phyloP scores from a whole-genome alignment of 192 early-diverging fungal species.

The Entrophospora sp. region DNA sequence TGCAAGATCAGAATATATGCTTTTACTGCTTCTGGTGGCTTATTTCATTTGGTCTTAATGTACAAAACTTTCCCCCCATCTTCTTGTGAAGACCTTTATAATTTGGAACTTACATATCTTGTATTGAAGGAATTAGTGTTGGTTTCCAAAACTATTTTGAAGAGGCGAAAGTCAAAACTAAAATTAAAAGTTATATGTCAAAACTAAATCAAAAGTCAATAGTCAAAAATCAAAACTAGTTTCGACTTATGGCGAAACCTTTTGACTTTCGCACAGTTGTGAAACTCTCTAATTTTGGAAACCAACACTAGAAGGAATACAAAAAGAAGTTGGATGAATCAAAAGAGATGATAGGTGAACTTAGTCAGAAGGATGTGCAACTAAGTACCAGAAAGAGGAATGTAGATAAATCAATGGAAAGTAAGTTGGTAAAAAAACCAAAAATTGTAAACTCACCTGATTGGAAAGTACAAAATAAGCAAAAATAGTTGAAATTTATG shows the following conservation, averaged over 20 bases:
- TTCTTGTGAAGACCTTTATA: conserved; percentile 15
- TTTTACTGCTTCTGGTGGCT: conserved; percentile 8
- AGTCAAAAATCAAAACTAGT: no score
- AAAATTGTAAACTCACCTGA: conserved; percentile 10
- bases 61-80: conserved; percentile 17
- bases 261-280: no score
- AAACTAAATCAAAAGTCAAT: no score
- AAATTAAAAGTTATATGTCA: no score
- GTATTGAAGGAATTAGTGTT: no score
- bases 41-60: conserved; percentile 25
- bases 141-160: no score
- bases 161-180: no score
- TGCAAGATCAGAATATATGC: conserved; percentile 18
- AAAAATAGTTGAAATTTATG: no score
- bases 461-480: no score
- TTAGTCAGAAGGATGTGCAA: conserved; percentile 7
- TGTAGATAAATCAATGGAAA: neutral
- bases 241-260: no score
- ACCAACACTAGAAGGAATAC: no score
- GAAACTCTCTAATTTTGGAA: no score
- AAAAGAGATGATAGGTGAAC: conserved; percentile 1
- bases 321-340: conserved; percentile 16
- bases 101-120: conserved; percentile 9
- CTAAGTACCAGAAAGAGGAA: conserved; percentile 16
- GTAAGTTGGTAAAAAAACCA: conserved; percentile 5